Conservation (phyloP, 208 protist genomes). For the Sergeia podlipaevii region DNA sequence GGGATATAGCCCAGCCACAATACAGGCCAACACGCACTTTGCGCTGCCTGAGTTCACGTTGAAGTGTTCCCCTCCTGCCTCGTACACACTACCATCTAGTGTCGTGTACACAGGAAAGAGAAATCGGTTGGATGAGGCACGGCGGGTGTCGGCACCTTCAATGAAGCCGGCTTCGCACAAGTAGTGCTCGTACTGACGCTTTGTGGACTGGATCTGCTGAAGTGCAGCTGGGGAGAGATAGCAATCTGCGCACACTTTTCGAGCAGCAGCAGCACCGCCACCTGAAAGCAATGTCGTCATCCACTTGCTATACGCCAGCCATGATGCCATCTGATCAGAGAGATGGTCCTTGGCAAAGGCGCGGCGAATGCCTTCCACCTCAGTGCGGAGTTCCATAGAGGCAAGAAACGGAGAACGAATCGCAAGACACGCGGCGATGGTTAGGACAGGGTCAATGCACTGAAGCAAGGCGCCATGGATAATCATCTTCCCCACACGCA, state of each 20-base stretch:
- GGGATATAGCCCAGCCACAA: conserved; percentile 95
- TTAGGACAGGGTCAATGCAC: conserved; percentile 96
- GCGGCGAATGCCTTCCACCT: conserved; percentile 77
- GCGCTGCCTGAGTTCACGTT: conserved; percentile 85
- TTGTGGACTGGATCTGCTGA: conserved; percentile 85
- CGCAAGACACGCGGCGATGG: conserved; percentile 92
- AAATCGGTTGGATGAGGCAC: conserved; percentile 28
- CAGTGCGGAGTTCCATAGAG: conserved; percentile 84
- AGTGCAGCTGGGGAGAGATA: conserved; percentile 82
- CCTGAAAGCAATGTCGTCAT: conserved; percentile 31
- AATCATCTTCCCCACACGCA: conserved; percentile 94
- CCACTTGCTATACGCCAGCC: conserved; percentile 89
- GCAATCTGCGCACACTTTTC: conserved; percentile 69
- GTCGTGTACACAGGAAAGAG: conserved; percentile 62
- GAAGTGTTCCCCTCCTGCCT: conserved; percentile 71
- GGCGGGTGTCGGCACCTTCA: conserved; percentile 22
- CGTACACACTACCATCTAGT: conserved; percentile 71
- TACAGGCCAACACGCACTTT: conserved; percentile 84
- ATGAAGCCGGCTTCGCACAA: conserved; percentile 90
- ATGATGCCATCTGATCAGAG: conserved; percentile 88
- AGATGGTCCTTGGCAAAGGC: conserved; percentile 65
- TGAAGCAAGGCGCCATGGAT: conserved; percentile 93
- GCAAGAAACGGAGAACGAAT: conserved; percentile 89
- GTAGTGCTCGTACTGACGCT: conserved; percentile 91
- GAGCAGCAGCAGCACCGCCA: conserved; percentile 40